Conservation (phyloP, 176 grass and related monocot genomes). For the Zizania latifolia region DNA sequence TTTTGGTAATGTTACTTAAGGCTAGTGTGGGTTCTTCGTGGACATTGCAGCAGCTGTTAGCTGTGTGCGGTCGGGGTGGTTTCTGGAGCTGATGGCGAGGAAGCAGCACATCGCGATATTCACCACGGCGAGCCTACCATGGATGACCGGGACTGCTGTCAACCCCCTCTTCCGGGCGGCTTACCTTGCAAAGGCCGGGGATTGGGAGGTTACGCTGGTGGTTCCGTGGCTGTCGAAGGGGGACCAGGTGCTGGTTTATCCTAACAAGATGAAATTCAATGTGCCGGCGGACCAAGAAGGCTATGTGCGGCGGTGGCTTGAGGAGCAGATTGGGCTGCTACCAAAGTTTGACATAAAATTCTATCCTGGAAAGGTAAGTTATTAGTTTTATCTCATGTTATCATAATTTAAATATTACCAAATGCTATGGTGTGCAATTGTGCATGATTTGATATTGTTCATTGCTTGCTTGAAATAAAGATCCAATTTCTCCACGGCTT, state of each 20-base stretch:
- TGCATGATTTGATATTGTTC: background rate
- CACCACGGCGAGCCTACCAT: slow-evolving; percentile 86
- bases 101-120: slow-evolving; percentile 76
- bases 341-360: slow-evolving; percentile 66
- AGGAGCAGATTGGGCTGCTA: slow-evolving; percentile 55
- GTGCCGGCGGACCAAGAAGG: slow-evolving; percentile 59
- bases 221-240: slow-evolving; percentile 78
- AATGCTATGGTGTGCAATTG: too few species aligned
- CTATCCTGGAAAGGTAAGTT: slow-evolving; percentile 83
- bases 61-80: slow-evolving; percentile 13
- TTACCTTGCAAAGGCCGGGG: slow-evolving; percentile 66
- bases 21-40: background rate
- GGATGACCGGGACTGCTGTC: slow-evolving; percentile 95
- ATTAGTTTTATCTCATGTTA: background rate
- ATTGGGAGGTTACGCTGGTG: slow-evolving; percentile 67
- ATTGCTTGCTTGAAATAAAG: background rate
- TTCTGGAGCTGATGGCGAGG: slow-evolving; percentile 35
- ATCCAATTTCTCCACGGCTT: background rate
- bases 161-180: slow-evolving; percentile 91
- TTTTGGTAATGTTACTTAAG: slow-evolving; percentile 5
- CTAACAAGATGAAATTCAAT: slow-evolving; percentile 74
- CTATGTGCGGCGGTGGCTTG: slow-evolving; percentile 71
- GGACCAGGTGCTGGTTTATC: slow-evolving; percentile 86
- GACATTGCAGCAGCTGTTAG: slow-evolving; percentile 33
- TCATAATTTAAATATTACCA: background rate